These are phyloP conservation scores for Lepiota brunneoincarnata DNA, from an alignment of 768 basidiomycete genomes.

Conservation along the genomic window DNA sequence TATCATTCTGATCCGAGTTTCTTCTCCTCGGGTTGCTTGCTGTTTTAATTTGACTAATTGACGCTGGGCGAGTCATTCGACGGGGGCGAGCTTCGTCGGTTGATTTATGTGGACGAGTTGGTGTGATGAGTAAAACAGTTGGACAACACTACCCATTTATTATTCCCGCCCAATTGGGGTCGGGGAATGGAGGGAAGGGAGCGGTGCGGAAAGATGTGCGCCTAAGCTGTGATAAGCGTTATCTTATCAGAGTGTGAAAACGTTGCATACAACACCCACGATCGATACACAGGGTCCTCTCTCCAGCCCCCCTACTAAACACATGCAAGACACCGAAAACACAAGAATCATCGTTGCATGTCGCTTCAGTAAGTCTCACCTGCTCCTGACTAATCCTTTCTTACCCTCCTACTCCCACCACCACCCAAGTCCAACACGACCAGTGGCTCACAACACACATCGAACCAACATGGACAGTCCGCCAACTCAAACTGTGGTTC, in stretches of 20 bases:
- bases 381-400: not conserved
- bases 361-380: constrained; percentile 11
- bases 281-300: not conserved
- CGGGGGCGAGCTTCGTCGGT: no score
- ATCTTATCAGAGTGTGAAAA: constrained; percentile 10
- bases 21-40: no score
- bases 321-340: not conserved
- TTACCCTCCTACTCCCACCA: not conserved
- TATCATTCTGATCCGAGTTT: no score
- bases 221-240: constrained; percentile 5
- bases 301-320: not conserved
- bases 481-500: constrained; percentile 60
- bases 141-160: no score
- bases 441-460: constrained; percentile 78
- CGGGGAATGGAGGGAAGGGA: no score
- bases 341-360: constrained; percentile 1
- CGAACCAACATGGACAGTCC: constrained; percentile 57
- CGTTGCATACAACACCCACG: not conserved
- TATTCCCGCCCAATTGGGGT: no score
- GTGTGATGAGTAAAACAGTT: no score
- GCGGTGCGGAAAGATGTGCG: not conserved
- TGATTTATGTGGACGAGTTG: no score
- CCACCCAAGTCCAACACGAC: constrained; percentile 59
- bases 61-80: no score
- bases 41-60: no score